These are phyloP conservation scores for Cutaneotrichosporon spelunceum DNA, from an alignment of 1,284 basidiomycete species.

Conservation along the genomic window DNA sequence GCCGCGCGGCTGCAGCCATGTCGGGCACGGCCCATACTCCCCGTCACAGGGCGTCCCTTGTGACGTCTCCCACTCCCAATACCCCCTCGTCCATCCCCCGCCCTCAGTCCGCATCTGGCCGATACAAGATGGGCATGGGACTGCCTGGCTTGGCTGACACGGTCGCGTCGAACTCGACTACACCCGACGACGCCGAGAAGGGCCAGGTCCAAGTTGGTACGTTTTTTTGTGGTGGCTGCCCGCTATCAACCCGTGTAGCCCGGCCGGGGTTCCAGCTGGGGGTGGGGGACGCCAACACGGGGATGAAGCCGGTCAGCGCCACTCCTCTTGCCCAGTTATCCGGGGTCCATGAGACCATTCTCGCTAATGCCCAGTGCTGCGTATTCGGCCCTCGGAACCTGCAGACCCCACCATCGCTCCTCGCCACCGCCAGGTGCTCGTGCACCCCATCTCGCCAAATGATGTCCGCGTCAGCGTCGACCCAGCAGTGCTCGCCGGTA, in stretches of 20 bases:
- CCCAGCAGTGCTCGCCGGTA: conserved; percentile 54
- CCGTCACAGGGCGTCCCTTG: conserved; percentile 24
- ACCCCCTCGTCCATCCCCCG: conserved; percentile 34
- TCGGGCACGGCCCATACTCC: conserved; percentile 17
- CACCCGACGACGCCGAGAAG: conserved; percentile 27
- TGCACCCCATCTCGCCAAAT: conserved; percentile 66
- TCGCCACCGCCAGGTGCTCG: conserved; percentile 85
- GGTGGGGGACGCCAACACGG: no score
- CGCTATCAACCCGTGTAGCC: background rate
- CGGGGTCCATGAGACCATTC: background rate
- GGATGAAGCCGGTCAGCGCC: background rate
- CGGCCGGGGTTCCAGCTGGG: background rate
- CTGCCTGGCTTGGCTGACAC: background rate
- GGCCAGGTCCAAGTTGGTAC: conserved; percentile 46
- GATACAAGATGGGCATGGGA: conserved; percentile 11
- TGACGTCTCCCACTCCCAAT: conserved; percentile 28
- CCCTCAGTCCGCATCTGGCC: conserved; percentile 33
- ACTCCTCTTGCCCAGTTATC: background rate
- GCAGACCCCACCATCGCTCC: conserved; percentile 80
- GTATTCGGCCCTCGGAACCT: conserved; percentile 86
- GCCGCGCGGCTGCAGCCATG: conserved; percentile 6
- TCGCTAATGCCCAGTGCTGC: conserved; percentile 63
- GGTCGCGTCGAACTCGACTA: background rate
- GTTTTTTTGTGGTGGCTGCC: conserved; percentile 18
- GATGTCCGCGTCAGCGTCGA: conserved; percentile 69